A percentile compares a stretch with the other conserved stretches of the same genome.
phyloP scores from a whole-genome alignment of 2,329 filamentous ascomycete species.

The Neofusicoccum cordaticola region DNA sequence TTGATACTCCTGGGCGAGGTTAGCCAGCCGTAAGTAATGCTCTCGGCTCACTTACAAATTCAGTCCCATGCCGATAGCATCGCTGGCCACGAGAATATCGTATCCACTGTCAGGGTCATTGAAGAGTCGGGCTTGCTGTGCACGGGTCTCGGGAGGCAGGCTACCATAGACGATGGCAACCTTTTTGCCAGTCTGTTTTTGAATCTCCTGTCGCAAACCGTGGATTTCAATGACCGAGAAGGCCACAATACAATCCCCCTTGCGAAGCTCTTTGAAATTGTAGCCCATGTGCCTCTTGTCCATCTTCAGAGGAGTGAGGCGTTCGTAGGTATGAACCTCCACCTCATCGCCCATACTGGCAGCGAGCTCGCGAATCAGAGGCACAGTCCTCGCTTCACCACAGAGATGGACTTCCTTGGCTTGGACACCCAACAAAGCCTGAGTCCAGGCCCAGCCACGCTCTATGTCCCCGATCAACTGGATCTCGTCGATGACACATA shows the following conservation, averaged over 20 bases:
- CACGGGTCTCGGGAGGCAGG: conserved; percentile 86
- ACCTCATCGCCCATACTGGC: conserved; percentile 78
- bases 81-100: conserved; percentile 88
- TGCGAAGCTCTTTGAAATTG: conserved; percentile 66
- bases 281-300: conserved; percentile 62
- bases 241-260: conserved; percentile 85
- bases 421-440: conserved; percentile 80
- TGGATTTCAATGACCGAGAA: conserved; percentile 85
- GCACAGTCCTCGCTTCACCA: conserved; percentile 79
- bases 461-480: conserved; percentile 86
- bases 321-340: conserved; percentile 76
- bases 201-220: conserved; percentile 72
- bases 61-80: conserved; percentile 95
- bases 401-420: conserved; percentile 91
- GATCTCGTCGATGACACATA: conserved; percentile 96
- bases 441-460: conserved; percentile 92
- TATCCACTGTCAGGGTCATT: conserved; percentile 96
- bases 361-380: conserved; percentile 74
- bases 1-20: conserved; percentile 62
- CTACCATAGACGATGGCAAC: conserved; percentile 93
- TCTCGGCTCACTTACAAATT: conserved; percentile 64
- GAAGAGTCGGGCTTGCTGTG: conserved; percentile 86
- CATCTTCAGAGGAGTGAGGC: conserved; percentile 73
- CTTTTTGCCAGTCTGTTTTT: conserved; percentile 69
- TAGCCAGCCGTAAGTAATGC: conserved; percentile 22